Evolutionary conservation across 352 stramenopile genomes (phyloP), one percentile per base, ranked within the genome.

Genomic region (Pythium apleroticum): DNA sequence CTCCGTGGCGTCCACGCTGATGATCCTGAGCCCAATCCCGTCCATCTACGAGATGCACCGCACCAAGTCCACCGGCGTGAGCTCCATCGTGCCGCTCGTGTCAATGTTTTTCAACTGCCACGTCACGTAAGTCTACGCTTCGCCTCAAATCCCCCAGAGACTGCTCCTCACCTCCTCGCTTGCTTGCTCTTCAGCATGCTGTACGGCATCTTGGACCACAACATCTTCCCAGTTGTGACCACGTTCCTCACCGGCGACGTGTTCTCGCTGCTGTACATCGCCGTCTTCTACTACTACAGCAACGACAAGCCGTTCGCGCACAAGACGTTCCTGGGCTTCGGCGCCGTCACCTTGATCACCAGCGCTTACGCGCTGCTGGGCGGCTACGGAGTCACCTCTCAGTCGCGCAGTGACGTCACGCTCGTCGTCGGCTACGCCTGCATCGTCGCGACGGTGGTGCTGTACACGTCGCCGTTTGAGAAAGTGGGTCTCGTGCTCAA

Each of bases 51-150:
- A 37, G 41, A 60, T 66, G 27, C 60, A 61, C 60, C 58, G 54
- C 27, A 55, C 45, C 37, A 60, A 60, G 10, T 61, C 60, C 14
- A 66, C 60, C 19, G 60, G 60, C 52, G 60, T 66, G 24, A 46
- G 41, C 33, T 66, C 60, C 39, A 56, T 66, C 20, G 60, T 66
- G 52, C 60, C 60, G 60, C 60, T 66, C 39, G 60, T 57, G 0
- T 66, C 60, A 8, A 66, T 66, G 60, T 54, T 66, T 14, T 60
- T 60, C 52, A 66, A 66, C 52, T 66, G 60, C 60, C 60, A 66
- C 41, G 52, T 66, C 52, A 66, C 50, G 60, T 66, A 55, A 46
- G 60, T 59, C 17, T 17, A n/a, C 19, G 7, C 49, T 20, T 30
- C 19, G 48, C 20, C 33, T 39, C n/a, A n/a, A n/a, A 11, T 39